Evolutionary conservation across 495 filamentous ascomycete species (phyloP), one percentile per base, ranked within the genome.

Genomic region (Xylaria intraflava): DNA sequence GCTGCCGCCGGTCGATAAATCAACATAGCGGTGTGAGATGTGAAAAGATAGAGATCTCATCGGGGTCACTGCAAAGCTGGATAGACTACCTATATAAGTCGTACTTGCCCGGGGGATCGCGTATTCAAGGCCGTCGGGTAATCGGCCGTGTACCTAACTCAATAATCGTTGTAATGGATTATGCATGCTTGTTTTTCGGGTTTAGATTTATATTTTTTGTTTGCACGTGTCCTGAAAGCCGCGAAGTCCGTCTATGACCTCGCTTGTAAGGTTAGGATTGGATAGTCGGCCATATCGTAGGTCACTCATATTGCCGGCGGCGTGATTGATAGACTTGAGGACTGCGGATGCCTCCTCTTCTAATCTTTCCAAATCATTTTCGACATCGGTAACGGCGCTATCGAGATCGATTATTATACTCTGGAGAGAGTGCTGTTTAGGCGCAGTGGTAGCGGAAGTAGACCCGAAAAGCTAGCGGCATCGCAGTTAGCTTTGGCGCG

Each of bases 221-320:
- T 82, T 78, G 66, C 87, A 89, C 39, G 79, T 77, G 51, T 79
- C 74, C 58, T 87, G 78, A 19, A 91, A 70, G 56, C 79, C 76
- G 45, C 71, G 61, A 20, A 90, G 68, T 41, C 86, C 86, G 20
- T 81, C 74, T 27, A 84, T 70, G 39, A 88, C 71, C 50, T 87
- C 80, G 16, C 80, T 78, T 22, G 75, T 70, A 3, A 81, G 70
- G 23, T 80, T 74, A 29, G 74, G 67, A 53, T 83, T 86, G 53
- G 78, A 73, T 56, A 90, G 77, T 48, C 83, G 85, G 31, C 89
- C 88, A 61, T 92, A 93, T 40, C 87, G 84, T 24, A 94, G 76
- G 63, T 93, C 89, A 62, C 88, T 92, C 71, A 95, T 66, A 41
- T 81, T 80, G 24, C 83, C 84, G 29, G 90, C 79, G 0, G 78